Conservation (phyloP, 1,284 basidiomycete genomes). For the Clitocybe nebularis region DNA sequence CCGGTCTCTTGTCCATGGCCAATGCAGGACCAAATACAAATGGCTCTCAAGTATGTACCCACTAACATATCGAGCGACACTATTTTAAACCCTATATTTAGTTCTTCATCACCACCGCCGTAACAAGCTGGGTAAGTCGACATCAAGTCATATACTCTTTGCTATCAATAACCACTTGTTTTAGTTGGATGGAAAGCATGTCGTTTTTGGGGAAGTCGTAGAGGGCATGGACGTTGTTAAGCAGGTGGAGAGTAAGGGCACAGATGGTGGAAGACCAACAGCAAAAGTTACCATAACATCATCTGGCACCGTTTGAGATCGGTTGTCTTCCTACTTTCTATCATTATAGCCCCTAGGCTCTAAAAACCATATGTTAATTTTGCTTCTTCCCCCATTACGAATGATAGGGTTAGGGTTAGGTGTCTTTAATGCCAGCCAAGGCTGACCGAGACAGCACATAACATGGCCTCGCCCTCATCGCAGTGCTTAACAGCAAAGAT, state of each 20-base stretch:
- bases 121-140: slow-evolving; percentile 54
- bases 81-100: slow-evolving; percentile 21
- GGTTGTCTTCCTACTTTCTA: neutral
- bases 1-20: slow-evolving; percentile 91
- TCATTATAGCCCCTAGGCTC: neutral
- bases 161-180: neutral
- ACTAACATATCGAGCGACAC: slow-evolving; percentile 2
- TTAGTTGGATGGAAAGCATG: slow-evolving; percentile 73
- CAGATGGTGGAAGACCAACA: slow-evolving; percentile 49
- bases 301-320: slow-evolving; percentile 45
- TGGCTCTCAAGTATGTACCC: slow-evolving; percentile 54
- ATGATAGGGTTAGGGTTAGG: slow-evolving; percentile 6
- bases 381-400: neutral
- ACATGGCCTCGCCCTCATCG: slow-evolving; percentile 13
- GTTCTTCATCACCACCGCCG: slow-evolving; percentile 88
- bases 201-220: slow-evolving; percentile 80
- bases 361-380: neutral
- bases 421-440: neutral
- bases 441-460: slow-evolving; percentile 4
- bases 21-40: slow-evolving; percentile 73
- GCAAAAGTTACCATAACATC: slow-evolving; percentile 57
- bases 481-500: slow-evolving; percentile 7
- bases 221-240: slow-evolving; percentile 78
- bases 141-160: neutral
- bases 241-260: slow-evolving; percentile 66